These are phyloP conservation scores for Neonothopanus nambi DNA, from an alignment of 1,284 basidiomycete species.

Conservation along the genomic window DNA sequence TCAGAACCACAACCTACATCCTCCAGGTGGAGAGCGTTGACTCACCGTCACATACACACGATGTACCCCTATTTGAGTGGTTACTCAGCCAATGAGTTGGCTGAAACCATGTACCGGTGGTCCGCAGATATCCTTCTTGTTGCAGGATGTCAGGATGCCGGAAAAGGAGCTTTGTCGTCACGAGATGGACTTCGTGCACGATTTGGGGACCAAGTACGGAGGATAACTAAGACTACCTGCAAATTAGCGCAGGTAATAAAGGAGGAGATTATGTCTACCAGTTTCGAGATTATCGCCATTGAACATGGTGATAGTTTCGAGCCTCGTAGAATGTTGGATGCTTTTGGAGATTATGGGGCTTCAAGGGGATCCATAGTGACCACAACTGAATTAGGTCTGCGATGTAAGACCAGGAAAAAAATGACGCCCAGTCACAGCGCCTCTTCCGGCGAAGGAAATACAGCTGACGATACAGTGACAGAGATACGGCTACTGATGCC, in stretches of 20 bases:
- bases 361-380: slow-evolving; percentile 55
- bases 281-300: slow-evolving; percentile 64
- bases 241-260: slow-evolving; percentile 58
- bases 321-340: slow-evolving; percentile 58
- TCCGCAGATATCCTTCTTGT: slow-evolving; percentile 64
- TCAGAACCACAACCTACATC: slow-evolving; percentile 74
- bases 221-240: slow-evolving; percentile 62
- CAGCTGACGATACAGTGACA: slow-evolving; percentile 34
- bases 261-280: slow-evolving; percentile 73
- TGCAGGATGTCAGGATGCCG: slow-evolving; percentile 51
- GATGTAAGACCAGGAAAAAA: slow-evolving; percentile 56
- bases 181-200: slow-evolving; percentile 47
- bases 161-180: slow-evolving; percentile 34
- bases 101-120: slow-evolving; percentile 71
- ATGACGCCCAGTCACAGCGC: slow-evolving; percentile 11
- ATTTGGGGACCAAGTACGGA: slow-evolving; percentile 58
- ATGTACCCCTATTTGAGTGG: slow-evolving; percentile 67
- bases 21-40: slow-evolving; percentile 70
- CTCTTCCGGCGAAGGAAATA: slow-evolving; percentile 27
- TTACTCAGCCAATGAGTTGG: slow-evolving; percentile 64
- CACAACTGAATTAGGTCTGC: slow-evolving; percentile 69
- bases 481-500: slow-evolving; percentile 61
- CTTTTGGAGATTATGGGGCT: slow-evolving; percentile 61
- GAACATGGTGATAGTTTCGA: slow-evolving; percentile 54
- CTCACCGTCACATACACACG: slow-evolving; percentile 64